phyloP scores from a whole-genome alignment of 2,329 filamentous ascomycete genomes.

The Thelonectria rubi region DNA sequence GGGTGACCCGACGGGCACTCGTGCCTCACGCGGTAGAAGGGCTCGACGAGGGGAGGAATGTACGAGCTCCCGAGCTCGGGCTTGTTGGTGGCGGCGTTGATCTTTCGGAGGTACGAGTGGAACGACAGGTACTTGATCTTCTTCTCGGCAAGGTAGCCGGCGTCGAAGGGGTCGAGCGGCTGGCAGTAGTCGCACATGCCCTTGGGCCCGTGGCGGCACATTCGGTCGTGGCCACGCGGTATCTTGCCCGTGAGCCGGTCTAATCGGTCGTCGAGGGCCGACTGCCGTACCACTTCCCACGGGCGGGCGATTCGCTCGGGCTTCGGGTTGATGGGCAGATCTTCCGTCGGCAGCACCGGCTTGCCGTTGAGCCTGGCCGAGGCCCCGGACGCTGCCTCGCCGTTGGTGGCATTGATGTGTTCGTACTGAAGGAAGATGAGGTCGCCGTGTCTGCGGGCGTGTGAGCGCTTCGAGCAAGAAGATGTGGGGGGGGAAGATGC shows the following conservation, averaged over 20 bases:
- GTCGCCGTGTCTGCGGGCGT: conserved; percentile 77
- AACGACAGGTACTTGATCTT: conserved; percentile 99
- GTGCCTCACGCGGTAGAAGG: conserved; percentile 86
- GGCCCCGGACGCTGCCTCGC: conserved; percentile 50
- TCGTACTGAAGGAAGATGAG: conserved; percentile 88
- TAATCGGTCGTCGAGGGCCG: conserved; percentile 83
- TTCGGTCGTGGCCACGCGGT: conserved; percentile 77
- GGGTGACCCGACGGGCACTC: conserved; percentile 94
- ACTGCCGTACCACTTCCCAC: conserved; percentile 93
- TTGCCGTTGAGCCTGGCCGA: conserved; percentile 81
- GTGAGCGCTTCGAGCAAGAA: conserved; percentile 33
- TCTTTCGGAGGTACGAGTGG: conserved; percentile 91
- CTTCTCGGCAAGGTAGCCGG: conserved; percentile 89
- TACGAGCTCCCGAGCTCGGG: conserved; percentile 93
- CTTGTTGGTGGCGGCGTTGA: conserved; percentile 96
- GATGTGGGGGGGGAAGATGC: not conserved
- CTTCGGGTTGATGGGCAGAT: conserved; percentile 74
- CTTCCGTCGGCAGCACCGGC: conserved; percentile 74
- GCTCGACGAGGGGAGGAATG: conserved; percentile 93
- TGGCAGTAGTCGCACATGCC: conserved; percentile 99
- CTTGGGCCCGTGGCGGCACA: conserved; percentile 96
- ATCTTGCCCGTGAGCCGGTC: conserved; percentile 94
- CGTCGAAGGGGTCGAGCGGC: conserved; percentile 91
- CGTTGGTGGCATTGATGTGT: conserved; percentile 57
- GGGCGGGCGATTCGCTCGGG: conserved; percentile 60